Evolutionary conservation across 1,139 yeast genomes (phyloP), one percentile per base, ranked within the genome.

Genomic region (Meyerozyma carpophila): DNA sequence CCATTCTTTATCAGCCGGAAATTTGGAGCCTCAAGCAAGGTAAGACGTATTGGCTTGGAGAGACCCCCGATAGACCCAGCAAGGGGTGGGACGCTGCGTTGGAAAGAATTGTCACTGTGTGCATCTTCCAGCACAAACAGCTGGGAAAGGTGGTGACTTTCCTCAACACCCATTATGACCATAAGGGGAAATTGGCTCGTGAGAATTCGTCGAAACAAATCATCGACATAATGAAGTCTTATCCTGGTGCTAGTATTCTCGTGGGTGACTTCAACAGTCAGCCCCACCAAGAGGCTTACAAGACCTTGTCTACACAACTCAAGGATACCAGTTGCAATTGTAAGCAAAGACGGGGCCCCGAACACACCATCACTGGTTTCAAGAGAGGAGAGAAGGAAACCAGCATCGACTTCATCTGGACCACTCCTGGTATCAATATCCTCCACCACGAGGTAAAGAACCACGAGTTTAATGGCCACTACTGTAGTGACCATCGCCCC

Each of bases 221-320:
- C 13, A 42, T 49, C 18, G 48, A 44, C 25, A 39, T 48, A 14
- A 50, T 46, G 49, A 47, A 44, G 16, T 36, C 47, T 13, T 43
- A 41, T 14, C 32, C 39, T 32, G 51, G 50, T 2, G 36, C 50
- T 9, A 45, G 47, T 52, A 59, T 32, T 47, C 58, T 39, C 44
- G 53, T 24, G 11, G 81, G 81, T 6, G 84, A 79, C 56, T 75
- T 79, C 58, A 79, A 79, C 52, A 75, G 82, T 13, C 73, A 74
- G 46, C 81, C 81, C 3, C 57, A 60, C 2, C 81, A 77, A 48
- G 75, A 68, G 40, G 79, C 81, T 0, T 76, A 77, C 32, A 38
- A 16, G 18, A 43, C 37, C 7, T 20, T 13, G 26, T 52, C 44
- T 2, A 43, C 46, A 24, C 36, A 40, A 14, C 43, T 49, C 20